Evolutionary conservation across 495 filamentous ascomycete species (phyloP).

Genomic region (Penicillium dipodomyicola): DNA sequence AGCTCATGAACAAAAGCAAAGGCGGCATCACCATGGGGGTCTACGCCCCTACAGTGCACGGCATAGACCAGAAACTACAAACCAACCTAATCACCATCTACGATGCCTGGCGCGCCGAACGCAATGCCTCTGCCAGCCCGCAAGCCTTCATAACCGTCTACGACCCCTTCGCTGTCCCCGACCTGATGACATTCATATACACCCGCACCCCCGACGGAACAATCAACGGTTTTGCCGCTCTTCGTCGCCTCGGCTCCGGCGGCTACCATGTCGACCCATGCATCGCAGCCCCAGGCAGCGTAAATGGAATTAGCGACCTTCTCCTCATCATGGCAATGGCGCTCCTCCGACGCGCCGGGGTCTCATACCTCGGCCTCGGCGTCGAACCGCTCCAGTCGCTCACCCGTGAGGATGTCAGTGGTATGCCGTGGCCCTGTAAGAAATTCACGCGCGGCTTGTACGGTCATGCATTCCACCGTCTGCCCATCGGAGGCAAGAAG

Average conservation of each 20-base stretch:
- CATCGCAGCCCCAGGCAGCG: conserved; percentile 35
- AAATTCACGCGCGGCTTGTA: conserved; percentile 32
- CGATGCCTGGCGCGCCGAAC: conserved; percentile 37
- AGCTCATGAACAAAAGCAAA: conserved; percentile 36
- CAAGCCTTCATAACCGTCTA: conserved; percentile 47
- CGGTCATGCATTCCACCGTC: conserved; percentile 27
- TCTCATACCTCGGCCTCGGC: conserved; percentile 41
- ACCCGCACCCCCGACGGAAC: conserved; percentile 29
- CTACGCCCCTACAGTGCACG: conserved; percentile 32
- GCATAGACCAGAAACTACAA: conserved; percentile 30
- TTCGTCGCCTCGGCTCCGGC: conserved; percentile 35
- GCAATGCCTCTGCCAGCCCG: conserved; percentile 27
- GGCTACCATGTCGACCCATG: conserved; percentile 48
- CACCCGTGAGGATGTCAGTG: conserved; percentile 25
- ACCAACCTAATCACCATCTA: conserved; percentile 36
- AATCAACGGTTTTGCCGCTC: conserved; percentile 40
- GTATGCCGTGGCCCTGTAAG: conserved; percentile 27
- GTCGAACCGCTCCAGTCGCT: conserved; percentile 38
- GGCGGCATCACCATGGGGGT: conserved; percentile 34
- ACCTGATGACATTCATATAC: conserved; percentile 46
- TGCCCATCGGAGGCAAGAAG: conserved; percentile 43
- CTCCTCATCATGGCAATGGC: conserved; percentile 40
- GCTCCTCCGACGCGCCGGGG: conserved; percentile 26
- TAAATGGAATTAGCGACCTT: conserved; percentile 41
- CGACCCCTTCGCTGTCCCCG: conserved; percentile 40